Base-by-base conservation (phyloP, 2,329 filamentous ascomycete species). In the Cladorrhinum sp. region DNA sequence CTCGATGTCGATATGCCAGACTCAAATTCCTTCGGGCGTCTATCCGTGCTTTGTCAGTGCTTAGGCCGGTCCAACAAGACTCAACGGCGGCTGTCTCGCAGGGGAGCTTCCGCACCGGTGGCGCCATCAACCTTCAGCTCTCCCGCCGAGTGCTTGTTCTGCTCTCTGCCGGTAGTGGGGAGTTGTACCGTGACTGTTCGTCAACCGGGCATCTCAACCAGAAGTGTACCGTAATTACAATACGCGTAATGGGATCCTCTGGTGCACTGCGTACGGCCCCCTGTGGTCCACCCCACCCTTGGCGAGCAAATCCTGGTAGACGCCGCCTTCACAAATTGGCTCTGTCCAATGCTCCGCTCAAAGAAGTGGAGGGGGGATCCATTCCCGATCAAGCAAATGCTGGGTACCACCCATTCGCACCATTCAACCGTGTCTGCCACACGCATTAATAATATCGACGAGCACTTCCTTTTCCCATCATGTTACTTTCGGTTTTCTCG, bases 81-180 rank as follows among this genome's bases (percentile, higher is more conserved):
- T 39, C 50, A 55, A 55, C 48, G 62, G 64, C 64, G 64, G 64
- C 64, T 65, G 63, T 64, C 57, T 54, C 55, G 59, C 39, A 33
- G 51, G 54, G 54, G 33, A 33, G n/a, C 46, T 60, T 57, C 56
- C 58, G 57, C 61, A 53, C 51, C 36, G 39, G 63, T 63, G 56
- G 61, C 55, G 59, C 33, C 20, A 42, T n/a, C 21, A 54, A 39
- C 46, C 36, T 52, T 48, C 42, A 28, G 21, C 24, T 50, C 39
- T 4, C 10, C 36, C 36, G 36, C 10, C 33, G 42, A 14, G 18
- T 46, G 42, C n/a, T 46, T 18, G 42, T 46, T 21, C 7, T n/a
- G n/a, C 4, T 18, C n/a, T 46, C 16, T 21, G 18, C 42, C n/a
- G 42, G 16, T 7, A 20, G n/a, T 46, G 42, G 3, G 42, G 18